Percentiles rank a stretch among this genome's conserved stretches.
phyloP scores from a whole-genome alignment of 1,139 yeast genomes.

The Arxiozyma slooffiae region DNA sequence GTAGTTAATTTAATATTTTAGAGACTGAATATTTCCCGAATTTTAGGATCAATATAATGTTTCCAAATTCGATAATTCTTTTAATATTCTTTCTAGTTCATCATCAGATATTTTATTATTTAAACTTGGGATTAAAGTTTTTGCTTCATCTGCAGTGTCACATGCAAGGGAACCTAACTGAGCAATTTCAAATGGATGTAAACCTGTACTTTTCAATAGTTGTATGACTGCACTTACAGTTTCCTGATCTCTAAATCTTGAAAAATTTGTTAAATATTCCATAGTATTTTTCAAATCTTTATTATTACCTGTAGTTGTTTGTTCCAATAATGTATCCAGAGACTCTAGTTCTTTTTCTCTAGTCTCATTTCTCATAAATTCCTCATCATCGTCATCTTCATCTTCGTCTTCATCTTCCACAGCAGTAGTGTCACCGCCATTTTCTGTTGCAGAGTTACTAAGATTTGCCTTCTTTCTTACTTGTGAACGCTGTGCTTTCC shows the following conservation, averaged over 20 bases:
- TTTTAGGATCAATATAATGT: slow-evolving; percentile 32
- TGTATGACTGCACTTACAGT: slow-evolving; percentile 92
- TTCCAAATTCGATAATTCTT: slow-evolving; percentile 67
- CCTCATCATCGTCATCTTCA: slow-evolving; percentile 31
- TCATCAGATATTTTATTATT: slow-evolving; percentile 72
- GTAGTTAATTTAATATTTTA: no score
- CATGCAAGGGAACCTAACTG: slow-evolving; percentile 90
- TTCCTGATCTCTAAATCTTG: slow-evolving; percentile 84
- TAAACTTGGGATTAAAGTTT: slow-evolving; percentile 83
- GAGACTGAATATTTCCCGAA: neutral
- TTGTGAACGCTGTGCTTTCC: slow-evolving; percentile 30
- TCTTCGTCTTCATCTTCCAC: slow-evolving; percentile 27
- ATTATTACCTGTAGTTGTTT: slow-evolving; percentile 49
- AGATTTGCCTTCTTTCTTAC: slow-evolving; percentile 30
- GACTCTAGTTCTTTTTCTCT: slow-evolving; percentile 31
- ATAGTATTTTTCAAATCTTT: slow-evolving; percentile 83
- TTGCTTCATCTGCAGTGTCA: slow-evolving; percentile 96
- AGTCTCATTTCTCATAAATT: slow-evolving; percentile 29
- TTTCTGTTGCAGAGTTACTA: slow-evolving; percentile 24
- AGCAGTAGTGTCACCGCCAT: slow-evolving; percentile 8
- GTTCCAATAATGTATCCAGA: slow-evolving; percentile 27
- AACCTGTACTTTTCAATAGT: slow-evolving; percentile 60
- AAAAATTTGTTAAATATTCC: slow-evolving; percentile 75
- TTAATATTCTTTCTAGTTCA: slow-evolving; percentile 76
- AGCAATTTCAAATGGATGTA: slow-evolving; percentile 94